Base-by-base conservation (phyloP, 2,329 filamentous ascomycete genomes). In the Hypoxylon sp. region DNA sequence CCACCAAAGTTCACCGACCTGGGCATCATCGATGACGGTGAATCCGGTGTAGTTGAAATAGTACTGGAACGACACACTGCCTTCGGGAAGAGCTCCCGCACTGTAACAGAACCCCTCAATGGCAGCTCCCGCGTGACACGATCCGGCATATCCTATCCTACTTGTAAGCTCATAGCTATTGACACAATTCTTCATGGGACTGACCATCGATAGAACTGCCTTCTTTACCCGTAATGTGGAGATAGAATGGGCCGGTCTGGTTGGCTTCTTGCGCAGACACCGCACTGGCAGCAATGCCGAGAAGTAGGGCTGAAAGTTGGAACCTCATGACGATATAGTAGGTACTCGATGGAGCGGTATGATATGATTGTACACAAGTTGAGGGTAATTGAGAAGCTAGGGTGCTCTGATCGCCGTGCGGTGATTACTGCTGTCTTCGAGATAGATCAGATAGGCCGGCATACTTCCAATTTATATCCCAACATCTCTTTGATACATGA, bases 81-180 rank as follows among this genome's bases (percentile, higher is more conserved):
- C 50, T n/a, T 50, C 46, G 48, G 63, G 75, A 49, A 58, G 60
- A 45, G 62, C 36, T 9, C 53, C 72, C 13, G 66, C 64, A 13
- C 50, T 30, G 51, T 78, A 72, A 69, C 79, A 80, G n/a, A 80
- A 57, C 11, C 72, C 75, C 51, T 79, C 75, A 23, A 78, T 75
- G 41, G 75, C 78, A 9, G 79, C 78, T 11, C 79, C 78, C 14
- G 77, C 63, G 45, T 79, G 78, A 70, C 79, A 81, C 5, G 77
- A 74, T 5, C 48, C 50, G 23, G 75, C 75, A 63, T 76, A 80
- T 2, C 76, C 75, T 77, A 30, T 38, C 17, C 23, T 5, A 5
- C 4, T 32, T 46, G 63, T 74, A 13, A 75, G 67, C 45, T 46
- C 41, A 38, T 6, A 28, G 14, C 23, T 9, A 32, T 23, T 53